Base-by-base conservation (phyloP, 768 basidiomycete species). In the Antrodiella citrinella region DNA sequence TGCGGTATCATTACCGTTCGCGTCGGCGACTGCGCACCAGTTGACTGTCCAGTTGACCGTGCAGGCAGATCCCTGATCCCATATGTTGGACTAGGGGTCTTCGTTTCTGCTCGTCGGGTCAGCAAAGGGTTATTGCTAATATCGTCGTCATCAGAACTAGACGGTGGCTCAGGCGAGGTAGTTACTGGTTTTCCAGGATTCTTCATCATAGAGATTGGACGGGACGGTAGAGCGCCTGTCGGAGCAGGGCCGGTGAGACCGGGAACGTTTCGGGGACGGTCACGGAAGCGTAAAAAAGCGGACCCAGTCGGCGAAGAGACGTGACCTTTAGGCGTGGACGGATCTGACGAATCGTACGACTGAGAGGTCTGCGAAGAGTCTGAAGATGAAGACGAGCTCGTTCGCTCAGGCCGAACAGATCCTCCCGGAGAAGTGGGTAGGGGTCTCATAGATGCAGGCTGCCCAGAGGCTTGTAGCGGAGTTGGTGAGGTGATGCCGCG, bases 401-500 rank as follows among this genome's bases (percentile, higher is more conserved):
- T 9, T 7, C 41, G 21, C 41, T 43, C 41, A 43, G 18, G 41
- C 9, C 21, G 15, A 18, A 22, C 41, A 19, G 41, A 43, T 5
- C n/a, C 41, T 5, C 41, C 41, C 7, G 41, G 41, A 43, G 41
- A 43, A 5, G 15, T n/a, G 9, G 41, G 41, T 18, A 43, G 19
- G 19, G 41, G 41, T 19, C 41, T n/a, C 7, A 22, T 9, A 18
- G 18, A 7, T 9, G 21, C 7, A 7, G 7, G 7, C 7, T 43
- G 7, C 15, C 7, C 30, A 7, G 30, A 15, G 9, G 7, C 41
- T 7, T 18, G 41, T 19, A 43, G 18, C 7, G 41, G 41, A 43
- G 58, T 12, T 59, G 64, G 22, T 62, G 57, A 13, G 60, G 60
- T 4, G 66, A 64, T 20, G 62, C 59, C n/a, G 5, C n/a, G 41